Evolutionary conservation across 2,329 filamentous ascomycete genomes (phyloP).

Genomic region (Cercospora sesami): DNA sequence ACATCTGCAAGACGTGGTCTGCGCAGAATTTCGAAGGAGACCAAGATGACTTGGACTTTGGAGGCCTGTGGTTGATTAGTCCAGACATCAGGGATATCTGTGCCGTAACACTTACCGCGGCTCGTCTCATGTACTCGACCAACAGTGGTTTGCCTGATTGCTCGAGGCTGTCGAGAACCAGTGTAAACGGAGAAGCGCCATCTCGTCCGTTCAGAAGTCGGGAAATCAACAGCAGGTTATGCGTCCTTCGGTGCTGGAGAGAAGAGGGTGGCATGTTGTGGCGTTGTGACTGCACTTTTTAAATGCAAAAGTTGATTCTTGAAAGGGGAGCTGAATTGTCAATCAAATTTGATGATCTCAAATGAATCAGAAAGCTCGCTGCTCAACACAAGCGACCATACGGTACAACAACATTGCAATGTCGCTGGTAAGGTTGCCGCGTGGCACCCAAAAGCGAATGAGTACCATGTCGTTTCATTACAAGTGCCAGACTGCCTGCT

Average conservation of each 20-base stretch:
- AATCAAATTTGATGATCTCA: conserved; percentile 4
- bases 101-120: conserved; percentile 57
- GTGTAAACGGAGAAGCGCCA: conserved; percentile 78
- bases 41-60: conserved; percentile 69
- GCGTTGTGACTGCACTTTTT: conserved; percentile 5
- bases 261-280: conserved; percentile 57
- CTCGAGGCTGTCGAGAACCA: conserved; percentile 81
- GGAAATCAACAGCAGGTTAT: conserved; percentile 80
- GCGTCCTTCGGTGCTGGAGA: conserved; percentile 72
- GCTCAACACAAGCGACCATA: background rate
- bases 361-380: background rate
- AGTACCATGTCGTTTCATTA: background rate
- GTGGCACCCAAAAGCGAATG: background rate
- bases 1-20: conserved; percentile 65
- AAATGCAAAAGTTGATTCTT: background rate
- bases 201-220: conserved; percentile 78
- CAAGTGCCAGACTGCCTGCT: background rate
- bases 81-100: background rate
- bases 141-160: conserved; percentile 72
- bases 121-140: conserved; percentile 71
- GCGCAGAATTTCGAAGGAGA: conserved; percentile 74
- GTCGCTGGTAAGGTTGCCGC: background rate
- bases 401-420: background rate
- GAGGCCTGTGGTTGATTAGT: conserved; percentile 50
- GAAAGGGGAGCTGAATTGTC: background rate